Conservation (phyloP, 2,329 filamentous ascomycete genomes). For the Stylonectria norvegica region DNA sequence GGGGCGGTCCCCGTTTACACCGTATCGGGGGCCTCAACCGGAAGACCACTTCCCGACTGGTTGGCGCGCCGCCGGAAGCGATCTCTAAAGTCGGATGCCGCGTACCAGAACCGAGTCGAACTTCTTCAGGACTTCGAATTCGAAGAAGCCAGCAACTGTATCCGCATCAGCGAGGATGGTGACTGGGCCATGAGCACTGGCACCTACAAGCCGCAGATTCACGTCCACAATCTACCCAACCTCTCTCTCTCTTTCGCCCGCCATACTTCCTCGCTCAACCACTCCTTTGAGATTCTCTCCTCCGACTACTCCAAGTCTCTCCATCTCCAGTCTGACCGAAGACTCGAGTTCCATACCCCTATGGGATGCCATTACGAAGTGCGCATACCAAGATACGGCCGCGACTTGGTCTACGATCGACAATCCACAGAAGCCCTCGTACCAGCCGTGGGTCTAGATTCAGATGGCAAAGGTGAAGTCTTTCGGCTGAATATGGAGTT, state of each 20-base stretch:
- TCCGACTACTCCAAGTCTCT: conserved; percentile 91
- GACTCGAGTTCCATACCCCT: conserved; percentile 88
- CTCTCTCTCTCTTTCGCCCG: conserved; percentile 89
- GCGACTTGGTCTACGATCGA: conserved; percentile 82
- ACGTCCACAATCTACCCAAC: conserved; percentile 92
- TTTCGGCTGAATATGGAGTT: conserved; percentile 89
- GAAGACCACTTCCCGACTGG: conserved; percentile 90
- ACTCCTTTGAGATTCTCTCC: conserved; percentile 84
- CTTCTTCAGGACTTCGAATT: conserved; percentile 97
- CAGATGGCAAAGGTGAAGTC: conserved; percentile 84
- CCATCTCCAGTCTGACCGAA: conserved; percentile 87
- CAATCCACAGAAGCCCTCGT: conserved; percentile 80
- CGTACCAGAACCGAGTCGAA: conserved; percentile 91
- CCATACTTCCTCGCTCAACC: conserved; percentile 88
- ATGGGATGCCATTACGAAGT: conserved; percentile 83
- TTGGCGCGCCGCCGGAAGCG: conserved; percentile 84
- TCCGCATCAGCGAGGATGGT: conserved; percentile 89
- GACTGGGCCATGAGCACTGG: conserved; percentile 97
- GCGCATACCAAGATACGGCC: conserved; percentile 88
- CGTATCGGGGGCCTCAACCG: conserved; percentile 84
- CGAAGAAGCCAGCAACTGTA: conserved; percentile 87
- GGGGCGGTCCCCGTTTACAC: conserved; percentile 90
- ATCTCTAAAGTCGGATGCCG: conserved; percentile 85
- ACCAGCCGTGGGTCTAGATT: conserved; percentile 81
- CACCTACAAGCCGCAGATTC: conserved; percentile 67